Evolutionary conservation across 441 rosid species (phyloP).

Genomic region (Hura crepitans): DNA sequence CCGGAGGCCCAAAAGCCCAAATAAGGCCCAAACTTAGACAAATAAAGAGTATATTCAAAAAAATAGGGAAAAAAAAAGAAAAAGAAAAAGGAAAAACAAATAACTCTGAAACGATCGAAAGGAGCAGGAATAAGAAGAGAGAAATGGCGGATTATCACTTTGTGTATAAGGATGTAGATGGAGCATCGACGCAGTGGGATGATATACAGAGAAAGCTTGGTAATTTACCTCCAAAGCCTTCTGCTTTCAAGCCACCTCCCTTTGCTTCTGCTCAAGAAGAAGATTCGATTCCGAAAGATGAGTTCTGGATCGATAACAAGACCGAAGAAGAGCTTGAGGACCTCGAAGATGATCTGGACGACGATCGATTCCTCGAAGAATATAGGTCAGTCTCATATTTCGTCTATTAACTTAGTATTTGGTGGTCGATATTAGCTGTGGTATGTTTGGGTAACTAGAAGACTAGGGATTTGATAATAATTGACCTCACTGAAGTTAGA

Average conservation of each 20-base stretch:
- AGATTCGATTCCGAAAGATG: slow-evolving; percentile 68
- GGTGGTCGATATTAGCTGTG: not conserved
- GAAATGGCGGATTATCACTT: slow-evolving; percentile 91
- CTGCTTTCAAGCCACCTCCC: slow-evolving; percentile 80
- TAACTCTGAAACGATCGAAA: not conserved
- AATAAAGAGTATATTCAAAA: no score
- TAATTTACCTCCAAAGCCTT: slow-evolving; percentile 77
- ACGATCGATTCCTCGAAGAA: slow-evolving; percentile 89
- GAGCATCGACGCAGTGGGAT: slow-evolving; percentile 98
- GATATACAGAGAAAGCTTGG: slow-evolving; percentile 96
- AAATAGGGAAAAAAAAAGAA: no score
- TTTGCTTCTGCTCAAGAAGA: slow-evolving; percentile 65
- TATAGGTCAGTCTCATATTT: slow-evolving; percentile 50
- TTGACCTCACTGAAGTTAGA: not conserved
- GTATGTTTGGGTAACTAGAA: not conserved
- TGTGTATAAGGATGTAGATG: slow-evolving; percentile 91
- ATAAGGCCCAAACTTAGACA: not conserved
- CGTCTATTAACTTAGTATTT: not conserved
- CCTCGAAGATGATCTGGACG: slow-evolving; percentile 84
- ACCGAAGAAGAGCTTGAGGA: slow-evolving; percentile 84
- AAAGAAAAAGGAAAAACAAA: no score
- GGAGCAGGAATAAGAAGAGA: not conserved
- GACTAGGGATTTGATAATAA: not conserved
- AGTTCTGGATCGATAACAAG: slow-evolving; percentile 66
- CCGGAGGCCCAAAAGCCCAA: slow-evolving; percentile 3